These are phyloP conservation scores for Gliomastix tumulicola DNA, from an alignment of 2,329 filamentous ascomycete genomes.

Conservation along the genomic window DNA sequence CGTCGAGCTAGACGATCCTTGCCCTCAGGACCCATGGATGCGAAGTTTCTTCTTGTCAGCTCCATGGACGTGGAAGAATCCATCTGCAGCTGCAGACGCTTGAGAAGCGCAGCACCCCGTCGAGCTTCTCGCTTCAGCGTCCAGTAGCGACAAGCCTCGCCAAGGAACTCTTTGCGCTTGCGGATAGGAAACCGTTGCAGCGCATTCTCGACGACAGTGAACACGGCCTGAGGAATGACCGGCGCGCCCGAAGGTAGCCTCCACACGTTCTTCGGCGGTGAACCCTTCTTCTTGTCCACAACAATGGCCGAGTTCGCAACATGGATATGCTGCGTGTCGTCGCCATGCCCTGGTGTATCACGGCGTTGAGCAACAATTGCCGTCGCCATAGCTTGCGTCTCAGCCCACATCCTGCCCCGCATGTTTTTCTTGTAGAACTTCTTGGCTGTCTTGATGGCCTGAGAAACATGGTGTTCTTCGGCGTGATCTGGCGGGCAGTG, in stretches of 20 bases:
- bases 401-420: slow-evolving; percentile 85
- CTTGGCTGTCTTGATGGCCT: slow-evolving; percentile 75
- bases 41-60: slow-evolving; percentile 89
- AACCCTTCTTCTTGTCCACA: slow-evolving; percentile 70
- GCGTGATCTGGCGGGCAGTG: slow-evolving; percentile 88
- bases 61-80: slow-evolving; percentile 98
- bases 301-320: slow-evolving; percentile 75
- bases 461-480: slow-evolving; percentile 75
- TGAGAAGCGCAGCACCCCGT: slow-evolving; percentile 83
- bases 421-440: slow-evolving; percentile 86
- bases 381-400: slow-evolving; percentile 77
- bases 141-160: slow-evolving; percentile 95
- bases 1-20: slow-evolving; percentile 70
- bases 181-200: slow-evolving; percentile 72
- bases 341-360: slow-evolving; percentile 28
- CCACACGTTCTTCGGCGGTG: slow-evolving; percentile 50
- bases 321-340: slow-evolving; percentile 57
- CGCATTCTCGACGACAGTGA: slow-evolving; percentile 77
- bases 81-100: slow-evolving; percentile 88
- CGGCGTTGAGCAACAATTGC: slow-evolving; percentile 69
- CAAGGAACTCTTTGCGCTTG: slow-evolving; percentile 86
- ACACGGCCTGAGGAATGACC: slow-evolving; percentile 83
- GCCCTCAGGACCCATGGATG: slow-evolving; percentile 85
- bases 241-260: slow-evolving; percentile 91
- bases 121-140: slow-evolving; percentile 92